A percentile compares a stretch with the other conserved stretches of the same genome.
Conservation (phyloP, 495 filamentous ascomycete genomes). For the Penicillium flavigenum region DNA sequence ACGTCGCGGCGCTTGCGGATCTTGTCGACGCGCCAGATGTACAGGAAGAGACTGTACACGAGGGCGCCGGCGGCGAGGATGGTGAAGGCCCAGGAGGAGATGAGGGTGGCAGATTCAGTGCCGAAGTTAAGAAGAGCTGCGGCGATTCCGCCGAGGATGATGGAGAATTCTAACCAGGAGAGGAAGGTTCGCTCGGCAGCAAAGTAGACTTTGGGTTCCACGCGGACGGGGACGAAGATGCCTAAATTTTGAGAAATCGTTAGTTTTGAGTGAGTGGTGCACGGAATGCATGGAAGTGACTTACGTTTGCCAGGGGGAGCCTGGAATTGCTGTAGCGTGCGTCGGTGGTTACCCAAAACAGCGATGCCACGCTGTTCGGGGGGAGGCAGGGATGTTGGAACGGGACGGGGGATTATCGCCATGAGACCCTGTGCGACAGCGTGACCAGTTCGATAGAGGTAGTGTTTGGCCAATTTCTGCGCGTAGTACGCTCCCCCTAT, state of each 20-base stretch:
- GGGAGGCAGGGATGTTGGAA: conserved; percentile 58
- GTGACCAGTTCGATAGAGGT: conserved; percentile 39
- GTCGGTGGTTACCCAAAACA: conserved; percentile 49
- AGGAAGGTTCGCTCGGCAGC: conserved; percentile 95
- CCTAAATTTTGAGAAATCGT: conserved; percentile 34
- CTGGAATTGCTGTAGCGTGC: conserved; percentile 65
- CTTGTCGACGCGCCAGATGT: conserved; percentile 80
- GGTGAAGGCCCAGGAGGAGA: conserved; percentile 75
- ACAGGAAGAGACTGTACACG: conserved; percentile 76
- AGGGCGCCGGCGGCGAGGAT: conserved; percentile 71
- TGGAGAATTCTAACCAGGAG: conserved; percentile 95
- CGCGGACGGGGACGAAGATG: conserved; percentile 92
- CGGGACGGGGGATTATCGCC: conserved; percentile 57
- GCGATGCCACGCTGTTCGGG: conserved; percentile 46
- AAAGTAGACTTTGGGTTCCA: conserved; percentile 98
- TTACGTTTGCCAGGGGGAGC: conserved; percentile 85
- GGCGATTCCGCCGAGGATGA: conserved; percentile 90
- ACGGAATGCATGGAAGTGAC: conserved; percentile 20
- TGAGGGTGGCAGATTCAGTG: conserved; percentile 53
- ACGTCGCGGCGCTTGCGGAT: conserved; percentile 80
- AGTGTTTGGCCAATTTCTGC: conserved; percentile 52
- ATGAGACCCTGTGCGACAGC: conserved; percentile 46
- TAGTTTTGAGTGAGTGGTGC: background rate
- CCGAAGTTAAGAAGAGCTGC: conserved; percentile 91
- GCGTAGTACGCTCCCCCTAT: conserved; percentile 70